Evolutionary conservation across 2,329 filamentous ascomycete genomes (phyloP).

Genomic region (Aspergillus texensis): DNA sequence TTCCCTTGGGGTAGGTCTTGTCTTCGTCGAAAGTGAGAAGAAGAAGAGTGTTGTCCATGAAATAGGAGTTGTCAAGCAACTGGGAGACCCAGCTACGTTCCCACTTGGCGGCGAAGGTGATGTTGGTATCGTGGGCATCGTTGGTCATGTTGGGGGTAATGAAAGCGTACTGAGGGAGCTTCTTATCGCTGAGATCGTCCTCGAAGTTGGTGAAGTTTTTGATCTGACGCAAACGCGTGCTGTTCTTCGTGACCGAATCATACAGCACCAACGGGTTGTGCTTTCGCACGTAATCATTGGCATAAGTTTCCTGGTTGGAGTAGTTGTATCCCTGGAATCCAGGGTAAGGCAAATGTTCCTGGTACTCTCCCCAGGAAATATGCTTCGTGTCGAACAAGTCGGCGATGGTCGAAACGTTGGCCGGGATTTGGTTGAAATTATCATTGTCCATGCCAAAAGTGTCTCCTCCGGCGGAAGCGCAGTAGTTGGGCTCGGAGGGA

Average conservation of each 20-base stretch:
- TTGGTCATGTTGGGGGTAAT: conserved; percentile 59
- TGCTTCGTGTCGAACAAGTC: conserved; percentile 68
- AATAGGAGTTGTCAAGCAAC: conserved; percentile 68
- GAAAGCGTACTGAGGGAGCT: conserved; percentile 69
- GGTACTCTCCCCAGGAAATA: conserved; percentile 72
- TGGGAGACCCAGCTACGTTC: conserved; percentile 69
- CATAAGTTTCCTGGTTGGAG: conserved; percentile 59
- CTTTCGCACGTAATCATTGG: conserved; percentile 80
- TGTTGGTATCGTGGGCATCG: conserved; percentile 73
- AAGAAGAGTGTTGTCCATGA: conserved; percentile 75
- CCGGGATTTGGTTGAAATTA: conserved; percentile 59
- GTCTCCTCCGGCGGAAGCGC: conserved; percentile 68
- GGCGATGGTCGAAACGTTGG: conserved; percentile 68
- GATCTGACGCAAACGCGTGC: conserved; percentile 65
- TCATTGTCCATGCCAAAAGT: conserved; percentile 74
- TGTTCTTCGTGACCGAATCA: conserved; percentile 63
- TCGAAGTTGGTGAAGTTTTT: conserved; percentile 75
- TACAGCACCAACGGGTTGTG: conserved; percentile 72
- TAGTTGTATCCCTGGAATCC: conserved; percentile 69
- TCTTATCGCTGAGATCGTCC: conserved; percentile 63
- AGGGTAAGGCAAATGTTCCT: conserved; percentile 76
- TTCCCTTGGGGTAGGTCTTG: conserved; percentile 66
- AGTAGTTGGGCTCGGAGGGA: conserved; percentile 76
- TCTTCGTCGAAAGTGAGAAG: conserved; percentile 81
- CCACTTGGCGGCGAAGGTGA: conserved; percentile 71